Conservation (phyloP, 495 filamentous ascomycete species). For the Lasiosphaeria hispida region DNA sequence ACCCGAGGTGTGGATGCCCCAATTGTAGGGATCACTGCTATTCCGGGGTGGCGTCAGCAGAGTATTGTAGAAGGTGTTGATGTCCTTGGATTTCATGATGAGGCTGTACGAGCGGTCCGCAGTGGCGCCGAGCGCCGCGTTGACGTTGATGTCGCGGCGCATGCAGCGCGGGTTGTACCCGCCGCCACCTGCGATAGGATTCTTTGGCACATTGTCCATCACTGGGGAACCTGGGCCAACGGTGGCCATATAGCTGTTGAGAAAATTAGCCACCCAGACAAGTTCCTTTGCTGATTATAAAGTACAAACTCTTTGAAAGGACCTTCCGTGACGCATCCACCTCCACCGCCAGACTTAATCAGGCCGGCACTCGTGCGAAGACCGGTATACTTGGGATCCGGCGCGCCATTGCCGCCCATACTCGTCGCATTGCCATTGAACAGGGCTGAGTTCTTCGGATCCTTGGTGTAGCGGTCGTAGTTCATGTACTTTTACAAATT, state of each 20-base stretch:
- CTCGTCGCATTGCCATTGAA: constrained; percentile 38
- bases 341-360: constrained; percentile 51
- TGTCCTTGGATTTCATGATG: constrained; percentile 45
- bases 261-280: neutral
- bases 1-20: constrained; percentile 57
- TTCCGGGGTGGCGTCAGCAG: constrained; percentile 44
- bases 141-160: constrained; percentile 52
- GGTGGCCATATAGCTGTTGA: constrained; percentile 34
- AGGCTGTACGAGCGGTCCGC: constrained; percentile 47
- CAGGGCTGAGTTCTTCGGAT: constrained; percentile 34
- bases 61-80: constrained; percentile 53
- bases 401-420: constrained; percentile 34
- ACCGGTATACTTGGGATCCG: constrained; percentile 33
- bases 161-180: constrained; percentile 42
- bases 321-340: constrained; percentile 58
- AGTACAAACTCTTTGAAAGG: constrained; percentile 50
- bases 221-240: constrained; percentile 34
- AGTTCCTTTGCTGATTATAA: constrained; percentile 10
- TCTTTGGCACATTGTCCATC: constrained; percentile 30
- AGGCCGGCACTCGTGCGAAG: constrained; percentile 28
- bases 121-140: constrained; percentile 48
- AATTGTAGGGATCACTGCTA: constrained; percentile 32
- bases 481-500: constrained; percentile 30
- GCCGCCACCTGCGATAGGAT: constrained; percentile 30
- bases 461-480: constrained; percentile 37